Percentiles rank a stretch among this genome's conserved stretches.
These are phyloP conservation scores for Ananas comosus DNA, from an alignment of 176 grass and related monocot genomes.

Conservation along the genomic window DNA sequence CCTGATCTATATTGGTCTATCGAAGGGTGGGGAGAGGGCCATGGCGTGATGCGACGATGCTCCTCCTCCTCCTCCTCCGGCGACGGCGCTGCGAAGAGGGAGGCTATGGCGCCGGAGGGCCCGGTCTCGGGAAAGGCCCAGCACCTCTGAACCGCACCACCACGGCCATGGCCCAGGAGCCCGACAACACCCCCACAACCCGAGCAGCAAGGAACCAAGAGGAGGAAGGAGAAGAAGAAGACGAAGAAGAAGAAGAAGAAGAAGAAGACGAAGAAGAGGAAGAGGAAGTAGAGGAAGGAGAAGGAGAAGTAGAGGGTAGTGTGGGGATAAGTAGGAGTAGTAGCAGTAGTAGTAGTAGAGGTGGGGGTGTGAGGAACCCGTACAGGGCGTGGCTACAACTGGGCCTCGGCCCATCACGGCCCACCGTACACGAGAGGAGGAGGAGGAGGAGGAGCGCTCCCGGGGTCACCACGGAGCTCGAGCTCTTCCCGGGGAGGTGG, in stretches of 20 bases:
- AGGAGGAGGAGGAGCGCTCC: background rate
- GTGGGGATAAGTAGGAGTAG: background rate
- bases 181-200: background rate
- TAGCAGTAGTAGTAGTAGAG: conserved; percentile 21
- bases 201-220: too few relatives aligned
- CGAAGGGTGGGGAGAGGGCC: conserved; percentile 18
- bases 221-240: background rate
- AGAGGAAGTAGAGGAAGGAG: background rate
- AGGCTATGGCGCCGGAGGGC: conserved; percentile 11
- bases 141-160: conserved; percentile 15
- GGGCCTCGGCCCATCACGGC: conserved; percentile 3
- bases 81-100: conserved; percentile 15
- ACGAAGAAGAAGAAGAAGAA: background rate
- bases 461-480: conserved; percentile 16
- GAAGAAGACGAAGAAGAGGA: conserved; percentile 21
- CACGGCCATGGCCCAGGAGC: background rate
- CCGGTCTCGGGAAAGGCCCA: conserved; percentile 18
- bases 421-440: background rate
- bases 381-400: conserved; percentile 26
- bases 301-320: background rate
- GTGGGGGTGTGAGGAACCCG: conserved; percentile 14
- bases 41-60: conserved; percentile 32
- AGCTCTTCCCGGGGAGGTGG: conserved; percentile 22
- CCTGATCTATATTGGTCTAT: background rate
- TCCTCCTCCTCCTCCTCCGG: conserved; percentile 20